Percentiles rank a stretch among this genome's conserved stretches.
Evolutionary conservation across 768 basidiomycete genomes (phyloP).

Genomic region (Tylopilus sp.): DNA sequence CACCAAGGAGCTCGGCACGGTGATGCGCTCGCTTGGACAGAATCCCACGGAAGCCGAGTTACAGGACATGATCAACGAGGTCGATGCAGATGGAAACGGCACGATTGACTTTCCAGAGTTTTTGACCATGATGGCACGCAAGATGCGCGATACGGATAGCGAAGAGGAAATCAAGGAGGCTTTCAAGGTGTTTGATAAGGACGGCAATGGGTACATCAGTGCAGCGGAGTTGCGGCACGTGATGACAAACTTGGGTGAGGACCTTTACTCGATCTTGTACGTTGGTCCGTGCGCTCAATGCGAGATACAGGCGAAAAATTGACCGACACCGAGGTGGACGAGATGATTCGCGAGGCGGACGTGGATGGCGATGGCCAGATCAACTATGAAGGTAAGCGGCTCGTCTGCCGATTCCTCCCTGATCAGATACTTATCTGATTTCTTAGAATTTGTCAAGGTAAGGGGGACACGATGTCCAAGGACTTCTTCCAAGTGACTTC

Average conservation of each 20-base stretch:
- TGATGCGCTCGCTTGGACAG: conserved; percentile 91
- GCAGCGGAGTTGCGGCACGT: conserved; percentile 85
- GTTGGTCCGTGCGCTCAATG: conserved; percentile 1
- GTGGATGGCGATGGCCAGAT: conserved; percentile 94
- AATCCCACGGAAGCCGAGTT: conserved; percentile 91
- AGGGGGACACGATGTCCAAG: conserved; percentile 6
- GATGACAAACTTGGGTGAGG: conserved; percentile 84
- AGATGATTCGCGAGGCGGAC: conserved; percentile 97
- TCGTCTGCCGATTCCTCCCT: not conserved
- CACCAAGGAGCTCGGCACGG: conserved; percentile 84
- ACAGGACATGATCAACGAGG: conserved; percentile 95
- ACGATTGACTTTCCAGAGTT: conserved; percentile 87
- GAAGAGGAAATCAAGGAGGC: conserved; percentile 97
- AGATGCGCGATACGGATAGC: conserved; percentile 88
- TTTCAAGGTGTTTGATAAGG: conserved; percentile 97
- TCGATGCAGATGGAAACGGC: conserved; percentile 85
- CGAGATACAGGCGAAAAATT: conserved; percentile 70
- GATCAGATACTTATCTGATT: not conserved
- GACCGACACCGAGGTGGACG: conserved; percentile 82
- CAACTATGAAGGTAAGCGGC: conserved; percentile 69
- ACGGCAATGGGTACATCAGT: conserved; percentile 87
- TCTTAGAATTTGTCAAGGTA: conserved; percentile 75
- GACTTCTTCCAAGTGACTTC: not conserved
- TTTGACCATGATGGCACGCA: conserved; percentile 79
- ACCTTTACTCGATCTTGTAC: not conserved